phyloP scores from a whole-genome alignment of 805 yeast species.

The Groenewaldozyma salmanticensis region DNA sequence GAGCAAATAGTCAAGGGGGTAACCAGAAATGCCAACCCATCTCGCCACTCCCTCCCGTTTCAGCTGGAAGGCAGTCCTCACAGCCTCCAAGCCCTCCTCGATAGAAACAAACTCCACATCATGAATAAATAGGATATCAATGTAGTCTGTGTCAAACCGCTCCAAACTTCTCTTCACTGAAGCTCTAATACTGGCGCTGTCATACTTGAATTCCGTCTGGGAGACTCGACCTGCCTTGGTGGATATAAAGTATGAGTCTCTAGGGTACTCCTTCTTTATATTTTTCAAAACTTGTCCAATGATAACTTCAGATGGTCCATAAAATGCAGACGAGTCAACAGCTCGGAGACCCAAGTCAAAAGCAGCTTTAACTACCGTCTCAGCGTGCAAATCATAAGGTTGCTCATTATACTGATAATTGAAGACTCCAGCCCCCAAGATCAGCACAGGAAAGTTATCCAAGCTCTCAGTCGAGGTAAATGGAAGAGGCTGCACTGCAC shows the following conservation, averaged over 20 bases:
- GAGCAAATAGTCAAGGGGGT: conserved; percentile 65
- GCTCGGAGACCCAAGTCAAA: conserved; percentile 63
- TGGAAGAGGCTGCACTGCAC: no score
- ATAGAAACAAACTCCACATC: conserved; percentile 74
- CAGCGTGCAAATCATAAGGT: conserved; percentile 51
- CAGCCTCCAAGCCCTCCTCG: conserved; percentile 48
- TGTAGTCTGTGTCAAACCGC: conserved; percentile 54
- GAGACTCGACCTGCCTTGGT: conserved; percentile 80
- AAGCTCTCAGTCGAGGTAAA: conserved; percentile 4
- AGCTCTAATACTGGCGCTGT: conserved; percentile 45
- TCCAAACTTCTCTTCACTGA: conserved; percentile 60
- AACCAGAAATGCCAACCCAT: conserved; percentile 76
- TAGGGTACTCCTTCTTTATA: conserved; percentile 31
- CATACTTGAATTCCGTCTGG: conserved; percentile 65
- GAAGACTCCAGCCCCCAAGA: conserved; percentile 85
- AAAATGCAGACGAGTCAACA: conserved; percentile 87
- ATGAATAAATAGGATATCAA: conserved; percentile 80
- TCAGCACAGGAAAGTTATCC: conserved; percentile 34
- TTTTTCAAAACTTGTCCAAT: conserved; percentile 55
- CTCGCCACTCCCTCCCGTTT: conserved; percentile 53
- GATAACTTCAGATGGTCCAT: conserved; percentile 76
- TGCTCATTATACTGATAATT: conserved; percentile 68
- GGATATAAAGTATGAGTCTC: conserved; percentile 61
- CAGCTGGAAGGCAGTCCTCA: conserved; percentile 47
- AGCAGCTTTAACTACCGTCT: conserved; percentile 47